phyloP scores from a whole-genome alignment of 192 early-diverging fungal genomes.

The Spizellomyces punctatus region DNA sequence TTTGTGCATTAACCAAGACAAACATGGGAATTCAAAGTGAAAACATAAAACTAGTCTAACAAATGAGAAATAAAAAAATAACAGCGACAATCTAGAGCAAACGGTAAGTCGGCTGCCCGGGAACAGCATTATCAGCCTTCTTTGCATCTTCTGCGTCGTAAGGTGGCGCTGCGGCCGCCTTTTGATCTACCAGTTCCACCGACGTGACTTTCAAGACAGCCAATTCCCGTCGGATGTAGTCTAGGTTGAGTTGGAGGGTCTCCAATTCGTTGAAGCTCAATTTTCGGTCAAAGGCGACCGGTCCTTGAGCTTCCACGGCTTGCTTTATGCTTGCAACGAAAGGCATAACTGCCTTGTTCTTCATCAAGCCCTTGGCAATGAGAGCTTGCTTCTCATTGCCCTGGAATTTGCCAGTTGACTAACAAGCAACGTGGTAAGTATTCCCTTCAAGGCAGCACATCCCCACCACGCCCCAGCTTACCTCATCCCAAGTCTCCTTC shows the following conservation, averaged over 20 bases:
- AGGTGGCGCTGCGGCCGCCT: neutral
- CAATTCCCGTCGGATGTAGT: constrained; percentile 50
- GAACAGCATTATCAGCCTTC: constrained; percentile 48
- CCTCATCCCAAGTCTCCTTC: constrained; percentile 46
- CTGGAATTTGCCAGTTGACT: constrained; percentile 61
- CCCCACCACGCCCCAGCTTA: neutral
- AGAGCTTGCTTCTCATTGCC: constrained; percentile 74
- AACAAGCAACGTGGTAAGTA: neutral
- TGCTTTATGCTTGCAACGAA: constrained; percentile 88
- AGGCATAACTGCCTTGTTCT: constrained; percentile 97
- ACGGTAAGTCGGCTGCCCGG: constrained; percentile 50
- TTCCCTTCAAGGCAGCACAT: neutral
- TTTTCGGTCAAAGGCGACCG: constrained; percentile 76
- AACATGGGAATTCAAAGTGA: neutral
- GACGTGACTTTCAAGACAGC: constrained; percentile 37
- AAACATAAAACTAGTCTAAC: neutral
- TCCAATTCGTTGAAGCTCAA: constrained; percentile 82
- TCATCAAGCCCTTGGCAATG: constrained; percentile 71
- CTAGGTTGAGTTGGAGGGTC: constrained; percentile 58
- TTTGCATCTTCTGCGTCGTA: constrained; percentile 39
- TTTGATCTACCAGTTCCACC: constrained; percentile 34
- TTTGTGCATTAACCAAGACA: neutral
- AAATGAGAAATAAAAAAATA: neutral
- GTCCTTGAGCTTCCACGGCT: constrained; percentile 62
- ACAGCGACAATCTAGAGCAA: constrained; percentile 16